Percentiles rank a stretch among this genome's conserved stretches.
These are phyloP conservation scores for Xerocomellus dryophilus DNA, from an alignment of 768 basidiomycete genomes.

Conservation along the genomic window DNA sequence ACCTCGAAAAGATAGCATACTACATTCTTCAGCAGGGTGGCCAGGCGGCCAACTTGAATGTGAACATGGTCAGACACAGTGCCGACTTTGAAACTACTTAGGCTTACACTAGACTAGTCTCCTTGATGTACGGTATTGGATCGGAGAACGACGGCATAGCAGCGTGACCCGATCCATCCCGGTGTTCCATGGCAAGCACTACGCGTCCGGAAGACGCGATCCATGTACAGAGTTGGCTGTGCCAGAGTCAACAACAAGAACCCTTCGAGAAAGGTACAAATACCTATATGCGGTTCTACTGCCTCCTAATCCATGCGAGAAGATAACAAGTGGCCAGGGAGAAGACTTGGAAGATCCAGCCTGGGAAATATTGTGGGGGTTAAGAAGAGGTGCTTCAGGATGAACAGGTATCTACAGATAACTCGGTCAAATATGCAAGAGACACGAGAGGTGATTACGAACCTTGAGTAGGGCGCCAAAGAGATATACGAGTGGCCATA, in stretches of 20 bases:
- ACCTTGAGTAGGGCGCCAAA: constrained; percentile 51
- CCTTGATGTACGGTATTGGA: constrained; percentile 50
- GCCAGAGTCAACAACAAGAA: neutral
- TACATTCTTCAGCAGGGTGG: constrained; percentile 17
- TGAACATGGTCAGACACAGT: neutral
- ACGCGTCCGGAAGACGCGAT: constrained; percentile 78
- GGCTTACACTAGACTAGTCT: constrained; percentile 54
- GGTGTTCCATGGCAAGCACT: constrained; percentile 79
- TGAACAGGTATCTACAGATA: constrained; percentile 52
- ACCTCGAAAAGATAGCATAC: constrained; percentile 50
- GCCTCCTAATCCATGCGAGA: constrained; percentile 83
- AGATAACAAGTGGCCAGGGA: constrained; percentile 77
- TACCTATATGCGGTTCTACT: constrained; percentile 69
- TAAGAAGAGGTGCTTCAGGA: constrained; percentile 51
- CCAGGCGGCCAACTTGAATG: constrained; percentile 25
- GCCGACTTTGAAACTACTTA: neutral
- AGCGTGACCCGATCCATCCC: constrained; percentile 71
- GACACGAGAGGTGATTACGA: neutral
- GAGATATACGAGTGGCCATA: constrained; percentile 49
- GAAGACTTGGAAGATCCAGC: constrained; percentile 13
- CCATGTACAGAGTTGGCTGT: constrained; percentile 65
- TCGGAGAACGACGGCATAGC: constrained; percentile 37
- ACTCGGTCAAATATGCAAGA: neutral
- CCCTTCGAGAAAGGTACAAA: neutral
- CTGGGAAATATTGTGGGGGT: constrained; percentile 14